A percentile compares a stretch with the other conserved stretches of the same genome.
Evolutionary conservation across 208 protist species (phyloP).

Genomic region (Wallacemonas sp.): DNA sequence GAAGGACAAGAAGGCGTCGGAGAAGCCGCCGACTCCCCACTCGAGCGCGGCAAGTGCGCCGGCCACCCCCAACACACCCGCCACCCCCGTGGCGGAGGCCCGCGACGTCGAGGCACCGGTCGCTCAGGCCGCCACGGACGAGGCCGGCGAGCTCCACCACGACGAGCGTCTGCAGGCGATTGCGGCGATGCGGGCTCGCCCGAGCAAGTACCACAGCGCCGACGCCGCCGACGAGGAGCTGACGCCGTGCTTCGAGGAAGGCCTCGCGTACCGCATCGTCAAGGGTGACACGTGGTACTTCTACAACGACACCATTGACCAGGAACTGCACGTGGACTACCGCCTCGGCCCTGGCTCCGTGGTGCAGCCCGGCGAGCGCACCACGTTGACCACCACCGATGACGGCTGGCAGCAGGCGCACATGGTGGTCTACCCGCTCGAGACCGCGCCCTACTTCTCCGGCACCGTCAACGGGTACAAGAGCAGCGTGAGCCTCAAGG

Average conservation of each 20-base stretch:
- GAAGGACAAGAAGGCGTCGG: not conserved
- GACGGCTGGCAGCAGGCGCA: slow-evolving; percentile 36
- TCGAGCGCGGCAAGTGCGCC: not conserved
- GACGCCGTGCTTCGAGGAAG: slow-evolving; percentile 45
- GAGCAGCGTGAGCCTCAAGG: slow-evolving; percentile 33
- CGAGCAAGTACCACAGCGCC: slow-evolving; percentile 5
- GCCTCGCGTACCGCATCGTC: slow-evolving; percentile 57
- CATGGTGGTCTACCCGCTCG: slow-evolving; percentile 53
- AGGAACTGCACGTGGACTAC: slow-evolving; percentile 66
- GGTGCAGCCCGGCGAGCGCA: slow-evolving; percentile 26
- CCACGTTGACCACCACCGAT: slow-evolving; percentile 28
- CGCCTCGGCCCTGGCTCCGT: slow-evolving; percentile 51
- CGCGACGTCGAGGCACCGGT: not conserved
- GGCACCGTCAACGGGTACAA: slow-evolving; percentile 43
- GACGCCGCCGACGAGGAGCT: slow-evolving; percentile 31
- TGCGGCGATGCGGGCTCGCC: not conserved
- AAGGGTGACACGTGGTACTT: slow-evolving; percentile 48
- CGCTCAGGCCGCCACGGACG: not conserved
- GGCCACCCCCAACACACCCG: not conserved
- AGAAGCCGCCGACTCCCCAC: slow-evolving; percentile 3
- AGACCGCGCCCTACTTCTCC: slow-evolving; percentile 46
- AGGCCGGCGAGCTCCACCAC: not conserved
- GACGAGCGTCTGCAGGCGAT: not conserved
- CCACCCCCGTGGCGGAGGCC: not conserved
- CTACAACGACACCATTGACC: slow-evolving; percentile 79